Evolutionary conservation across 1,284 basidiomycete genomes (phyloP), one percentile per base, ranked within the genome.

Genomic region (Cystodermella granulosa): DNA sequence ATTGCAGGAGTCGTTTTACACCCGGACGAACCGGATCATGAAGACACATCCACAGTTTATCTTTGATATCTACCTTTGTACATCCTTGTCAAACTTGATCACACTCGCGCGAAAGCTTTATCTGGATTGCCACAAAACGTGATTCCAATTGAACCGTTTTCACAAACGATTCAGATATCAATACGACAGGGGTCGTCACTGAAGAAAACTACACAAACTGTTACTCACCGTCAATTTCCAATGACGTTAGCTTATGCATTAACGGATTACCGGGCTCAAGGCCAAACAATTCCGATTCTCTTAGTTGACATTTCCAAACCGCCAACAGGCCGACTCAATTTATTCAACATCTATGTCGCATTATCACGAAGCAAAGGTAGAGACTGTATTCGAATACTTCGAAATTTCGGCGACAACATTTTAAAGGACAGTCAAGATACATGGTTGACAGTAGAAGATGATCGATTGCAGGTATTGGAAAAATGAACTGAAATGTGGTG

Each of bases 1-100:
- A 64, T 77, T 0, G 48, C 57, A 0, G 57, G 61, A 5, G 65
- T 76, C 15, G 49, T 71, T 3, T 45, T 70, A 0, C 46, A 67
- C 49, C 43, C 56, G 22, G 42, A 51, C 3, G 57, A 63, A 39
- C 42, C 48, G 3, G 42, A 50, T 3, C 43, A 59, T 1, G 23
- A 36, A 5, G 17, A 49, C 2, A 26, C 46, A 2, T 21, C 26
- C 4, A 31, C 49, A 5, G 44, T 52, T 1, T 3, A 46, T 2
- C 51, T 72, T n/a, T 43, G 54, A 37, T 47, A 66, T 31, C 50
- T 62, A 14, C 70, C 67, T 1, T 24, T 48, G 15, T 70, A 60
- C 42, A 54, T 73, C 2, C 51, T 73, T 0, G 62, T 73, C 4
- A 62, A 58, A 28, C 45, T 71, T 15, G 31, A 55, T 2, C 50